Evolutionary conservation across 495 filamentous ascomycete species (phyloP).

Genomic region (Letharia lupina): DNA sequence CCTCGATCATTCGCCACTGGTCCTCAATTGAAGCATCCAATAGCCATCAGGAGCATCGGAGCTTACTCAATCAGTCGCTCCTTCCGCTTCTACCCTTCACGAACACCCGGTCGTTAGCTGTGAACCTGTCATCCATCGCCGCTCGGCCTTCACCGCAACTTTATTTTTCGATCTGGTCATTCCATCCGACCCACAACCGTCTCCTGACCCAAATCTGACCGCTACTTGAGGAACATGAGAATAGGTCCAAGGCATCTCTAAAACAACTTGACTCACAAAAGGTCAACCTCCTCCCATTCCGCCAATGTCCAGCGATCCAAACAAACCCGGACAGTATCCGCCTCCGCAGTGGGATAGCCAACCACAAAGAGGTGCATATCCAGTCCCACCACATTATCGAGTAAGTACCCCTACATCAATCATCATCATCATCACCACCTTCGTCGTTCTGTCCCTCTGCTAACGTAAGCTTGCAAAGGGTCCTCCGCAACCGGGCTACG

Average conservation of each 20-base stretch:
- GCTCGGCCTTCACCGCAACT: constrained; percentile 24
- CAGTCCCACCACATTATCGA: constrained; percentile 35
- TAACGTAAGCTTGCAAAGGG: constrained; percentile 36
- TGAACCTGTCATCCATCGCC: constrained; percentile 8
- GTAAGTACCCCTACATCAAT: constrained; percentile 31
- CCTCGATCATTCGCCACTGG: not conserved
- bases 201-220: constrained; percentile 5
- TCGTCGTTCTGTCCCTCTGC: constrained; percentile 22
- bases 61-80: not conserved
- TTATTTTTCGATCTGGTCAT: constrained; percentile 16
- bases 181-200: constrained; percentile 9
- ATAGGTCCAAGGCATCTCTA: constrained; percentile 5
- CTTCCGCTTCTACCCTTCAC: constrained; percentile 26
- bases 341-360: constrained; percentile 39
- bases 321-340: constrained; percentile 40
- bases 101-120: constrained; percentile 12
- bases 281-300: constrained; percentile 13
- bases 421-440: not conserved
- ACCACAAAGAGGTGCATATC: constrained; percentile 38
- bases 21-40: not conserved
- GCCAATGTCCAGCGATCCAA: constrained; percentile 45
- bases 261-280: constrained; percentile 8
- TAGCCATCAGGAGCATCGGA: not conserved
- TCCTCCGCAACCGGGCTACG: constrained; percentile 31
- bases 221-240: constrained; percentile 15